Evolutionary conservation across 2,329 filamentous ascomycete species (phyloP), one percentile per base, ranked within the genome.

Genomic region (Colletotrichum spaethianum): DNA sequence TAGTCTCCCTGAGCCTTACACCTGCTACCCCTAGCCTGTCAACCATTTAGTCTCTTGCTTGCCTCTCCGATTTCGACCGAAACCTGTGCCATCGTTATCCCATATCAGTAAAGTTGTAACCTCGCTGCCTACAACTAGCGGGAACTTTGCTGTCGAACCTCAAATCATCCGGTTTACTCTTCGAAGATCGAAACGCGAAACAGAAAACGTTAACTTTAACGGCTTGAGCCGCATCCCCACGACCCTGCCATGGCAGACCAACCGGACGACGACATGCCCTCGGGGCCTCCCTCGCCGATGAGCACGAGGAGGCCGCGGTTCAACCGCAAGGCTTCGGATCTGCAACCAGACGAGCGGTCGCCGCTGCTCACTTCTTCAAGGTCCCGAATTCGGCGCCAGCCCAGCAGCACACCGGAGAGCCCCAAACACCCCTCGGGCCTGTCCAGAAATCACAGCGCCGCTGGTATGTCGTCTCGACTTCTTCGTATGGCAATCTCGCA

Each of bases 381-480:
- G 68, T 84, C 84, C 31, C 84, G 80, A 16, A 79, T 86, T 44
- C 83, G 85, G 8, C 70, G 53, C 5, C 73, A 83, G 84, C 48
- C 44, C 36, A 61, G 53, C 44, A n/a, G n/a, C n/a, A n/a, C n/a
- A n/a, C 71, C 64, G 73, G 75, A 50, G 75, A 77, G 52, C 74
- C 79, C 16, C 1, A 70, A 75, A 70, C 50, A 70, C 52, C 69
- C 70, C 18, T 72, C 70, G 5, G 59, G 74, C 61, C 69, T 82
- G 57, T 79, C 81, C 26, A 80, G 81, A 65, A 84, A 86, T 31
- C 85, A 86, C 26, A 87, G 85, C 76, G 84, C 82, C 75, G 77
- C 79, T 42, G 85, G 86, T 84, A 79, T 52, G 80, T 77, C 33
- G 2, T 12, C 7, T 53, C 38, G n/a, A n/a, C 1, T 28, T 31